Conservation (phyloP, 306 rosid species). For the Trifolium dubium region DNA sequence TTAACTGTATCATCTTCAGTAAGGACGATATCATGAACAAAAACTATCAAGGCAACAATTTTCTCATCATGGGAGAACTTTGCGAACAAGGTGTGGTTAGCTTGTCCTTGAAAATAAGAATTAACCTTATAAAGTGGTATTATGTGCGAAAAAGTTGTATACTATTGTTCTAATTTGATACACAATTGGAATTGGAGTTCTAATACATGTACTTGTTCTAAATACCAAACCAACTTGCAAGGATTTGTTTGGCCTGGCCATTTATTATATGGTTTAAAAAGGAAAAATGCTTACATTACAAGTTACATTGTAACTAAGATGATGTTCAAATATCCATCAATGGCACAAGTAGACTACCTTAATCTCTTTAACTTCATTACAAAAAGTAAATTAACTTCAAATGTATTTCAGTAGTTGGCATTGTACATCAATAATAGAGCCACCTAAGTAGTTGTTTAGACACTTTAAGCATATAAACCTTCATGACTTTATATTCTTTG, state of each 20-base stretch:
- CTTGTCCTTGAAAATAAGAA: too few relatives aligned
- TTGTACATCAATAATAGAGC: not conserved
- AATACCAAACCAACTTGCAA: not conserved
- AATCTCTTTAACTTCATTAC: not conserved
- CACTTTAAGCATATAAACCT: not conserved
- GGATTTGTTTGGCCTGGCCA: not conserved
- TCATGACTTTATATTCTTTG: conserved; percentile 41
- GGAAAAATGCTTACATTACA: not conserved
- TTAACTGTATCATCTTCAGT: too few relatives aligned
- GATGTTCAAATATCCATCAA: conserved; percentile 52
- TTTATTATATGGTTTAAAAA: not conserved
- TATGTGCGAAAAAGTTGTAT: too few relatives aligned
- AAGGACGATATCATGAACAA: too few relatives aligned
- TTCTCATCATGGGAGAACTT: too few relatives aligned
- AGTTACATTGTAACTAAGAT: conserved; percentile 4
- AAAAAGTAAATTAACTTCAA: not conserved
- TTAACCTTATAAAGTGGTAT: too few relatives aligned
- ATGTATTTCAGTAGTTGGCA: not conserved
- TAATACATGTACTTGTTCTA: not conserved
- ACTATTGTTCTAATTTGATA: not conserved
- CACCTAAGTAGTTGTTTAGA: not conserved
- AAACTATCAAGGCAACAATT: too few relatives aligned
- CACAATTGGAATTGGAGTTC: not conserved
- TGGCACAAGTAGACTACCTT: not conserved
- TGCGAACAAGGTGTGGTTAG: too few relatives aligned